Evolutionary conservation across 2,329 filamentous ascomycete genomes (phyloP), one percentile per base, ranked within the genome.

Genomic region (Chrysoporthe cubensis): DNA sequence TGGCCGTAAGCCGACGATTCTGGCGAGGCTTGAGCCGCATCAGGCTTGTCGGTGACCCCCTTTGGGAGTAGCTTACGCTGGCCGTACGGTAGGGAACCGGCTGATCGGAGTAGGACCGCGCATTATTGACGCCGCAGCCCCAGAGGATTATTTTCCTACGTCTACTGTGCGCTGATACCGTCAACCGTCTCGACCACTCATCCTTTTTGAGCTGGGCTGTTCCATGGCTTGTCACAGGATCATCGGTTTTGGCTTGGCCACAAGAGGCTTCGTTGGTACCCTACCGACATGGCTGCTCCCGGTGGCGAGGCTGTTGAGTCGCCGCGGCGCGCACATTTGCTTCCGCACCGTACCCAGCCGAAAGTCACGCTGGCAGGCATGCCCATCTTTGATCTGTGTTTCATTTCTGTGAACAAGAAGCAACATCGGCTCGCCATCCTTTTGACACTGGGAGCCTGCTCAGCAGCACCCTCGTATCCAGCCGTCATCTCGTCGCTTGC

Each of bases 221-320:
- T 43, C 64, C 42, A 65, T 65, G 42, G 14, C 16, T 18, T 8
- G 26, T 50, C 11, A 52, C 46, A 4, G 54, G 40, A n/a, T 42
- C 34, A 21, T 32, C 34, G 43, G 32, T 34, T 66, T 11, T 62
- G 52, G 42, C 32, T 48, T 46, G 56, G 26, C 62, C 48, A 44
- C 61, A 40, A 32, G 34, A 66, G 54, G 52, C 46, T 32, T 26
- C 58, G 40, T 67, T 65, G 62, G 13, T 65, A 67, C 56, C 65
- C 62, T 60, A 65, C 50, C 43, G 37, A 68, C 66, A 68, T 66
- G 66, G 66, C 64, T 68, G 56, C 50, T 68, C 66, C 64, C 52
- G 34, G 66, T 65, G 66, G 66, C 62, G 43, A 48, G 65, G 46
- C 50, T 44, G 16, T 44, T 13, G 26, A 60, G 34, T 42, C 32